Evolutionary conservation across 164 flowering plant species (phyloP), one percentile per base, ranked within the genome.

Genomic region (Vitis vinifera): DNA sequence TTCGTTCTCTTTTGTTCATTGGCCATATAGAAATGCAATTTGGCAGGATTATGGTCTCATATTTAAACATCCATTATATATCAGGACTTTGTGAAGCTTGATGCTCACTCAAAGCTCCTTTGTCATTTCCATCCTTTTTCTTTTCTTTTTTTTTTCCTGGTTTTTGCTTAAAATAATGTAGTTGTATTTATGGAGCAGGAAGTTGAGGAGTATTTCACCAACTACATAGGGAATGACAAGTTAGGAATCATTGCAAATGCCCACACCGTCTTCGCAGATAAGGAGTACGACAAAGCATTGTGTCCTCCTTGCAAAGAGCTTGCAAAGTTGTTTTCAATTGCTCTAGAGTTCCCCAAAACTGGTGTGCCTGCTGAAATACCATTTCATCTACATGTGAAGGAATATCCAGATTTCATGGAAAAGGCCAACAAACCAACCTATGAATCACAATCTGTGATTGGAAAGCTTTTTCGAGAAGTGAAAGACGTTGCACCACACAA

Each of bases 331-430:
- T 88, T 81, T 75, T 89, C 98, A 14, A 73, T 90, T 60, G 98
- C 97, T 0, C 95, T 93, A 4, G 98, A 93, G 76, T 93, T 87
- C 63, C 90, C 90, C 3, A 93, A 93, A 77, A 91, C 97, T 13
- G 98, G 98, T 19, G 83, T 91, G 7, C 89, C 95, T 0, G 98
- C 94, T 14, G 81, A 73, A 71, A 87, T 93, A 53, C 95, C 97
- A 2, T 17, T 52, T 11, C 62, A 81, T 51, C 75, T 89, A 8
- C 76, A 71, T n/a, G 88, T 84, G 48, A 86, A 83, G 73, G 86
- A 84, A 51, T 93, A 82, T 67, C 97, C 98, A 17, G 97, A 93
- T 73, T 93, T 93, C 82, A 94, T 92, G 94, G 96, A 94, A 19
- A 94, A 92, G 78, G 87, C 67, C 3, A 88, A 90, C 76, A 88